phyloP scores from a whole-genome alignment of 306 rosid species.

The Castanea crenata region DNA sequence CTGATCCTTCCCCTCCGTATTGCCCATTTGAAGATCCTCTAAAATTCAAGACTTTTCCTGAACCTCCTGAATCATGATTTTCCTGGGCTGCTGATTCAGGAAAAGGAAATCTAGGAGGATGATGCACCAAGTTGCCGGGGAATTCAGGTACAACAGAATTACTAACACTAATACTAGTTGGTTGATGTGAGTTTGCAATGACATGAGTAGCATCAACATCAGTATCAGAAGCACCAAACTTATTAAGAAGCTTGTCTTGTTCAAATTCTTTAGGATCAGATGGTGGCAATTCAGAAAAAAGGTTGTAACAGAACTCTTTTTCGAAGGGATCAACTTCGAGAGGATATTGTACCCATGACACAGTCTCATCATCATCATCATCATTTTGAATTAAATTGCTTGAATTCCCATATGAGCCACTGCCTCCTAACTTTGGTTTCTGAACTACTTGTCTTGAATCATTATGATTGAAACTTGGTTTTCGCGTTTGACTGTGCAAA shows the following conservation, averaged over 20 bases:
- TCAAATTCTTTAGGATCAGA: constrained; percentile 47
- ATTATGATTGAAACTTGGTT: constrained; percentile 29
- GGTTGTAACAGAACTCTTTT: constrained; percentile 52
- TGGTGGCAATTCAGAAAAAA: constrained; percentile 49
- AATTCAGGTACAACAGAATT: constrained; percentile 35
- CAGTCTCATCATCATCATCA: constrained; percentile 44
- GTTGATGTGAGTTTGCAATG: constrained; percentile 27
- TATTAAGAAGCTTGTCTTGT: constrained; percentile 36
- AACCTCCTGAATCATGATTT: constrained; percentile 25
- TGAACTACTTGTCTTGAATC: constrained; percentile 41
- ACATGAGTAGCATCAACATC: constrained; percentile 1
- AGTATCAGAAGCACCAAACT: constrained; percentile 34
- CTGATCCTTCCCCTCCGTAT: constrained; percentile 32
- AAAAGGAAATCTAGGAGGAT: constrained; percentile 56
- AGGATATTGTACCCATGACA: constrained; percentile 65
- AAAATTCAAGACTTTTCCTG: constrained; percentile 37
- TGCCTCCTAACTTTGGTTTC: constrained; percentile 25
- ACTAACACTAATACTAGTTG: constrained; percentile 11
- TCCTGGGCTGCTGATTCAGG: constrained; percentile 34
- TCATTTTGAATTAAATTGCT: constrained; percentile 41
- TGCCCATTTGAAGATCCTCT: constrained; percentile 38
- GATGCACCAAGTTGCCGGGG: constrained; percentile 51
- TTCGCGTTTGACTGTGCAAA: constrained; percentile 61
- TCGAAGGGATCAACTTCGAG: constrained; percentile 58
- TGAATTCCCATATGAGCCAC: constrained; percentile 44